Evolutionary conservation across 1,139 yeast genomes (phyloP).

Genomic region (Geotrichum cucujoidarum): DNA sequence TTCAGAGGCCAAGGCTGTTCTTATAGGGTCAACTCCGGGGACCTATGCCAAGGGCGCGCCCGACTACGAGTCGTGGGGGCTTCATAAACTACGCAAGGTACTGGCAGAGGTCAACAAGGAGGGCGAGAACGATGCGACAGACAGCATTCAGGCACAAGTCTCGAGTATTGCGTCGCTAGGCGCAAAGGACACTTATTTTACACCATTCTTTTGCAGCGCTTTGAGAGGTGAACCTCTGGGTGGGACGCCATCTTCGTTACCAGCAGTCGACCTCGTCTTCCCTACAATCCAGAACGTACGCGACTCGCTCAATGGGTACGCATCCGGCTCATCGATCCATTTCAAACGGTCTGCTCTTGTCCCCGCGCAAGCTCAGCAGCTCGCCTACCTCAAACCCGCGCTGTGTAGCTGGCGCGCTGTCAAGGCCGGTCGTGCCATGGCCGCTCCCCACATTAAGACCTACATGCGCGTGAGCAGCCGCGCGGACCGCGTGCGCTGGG

Average conservation of each 20-base stretch:
- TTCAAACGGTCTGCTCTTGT: slow-evolving; percentile 25
- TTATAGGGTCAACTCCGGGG: slow-evolving; percentile 37
- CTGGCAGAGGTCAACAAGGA: slow-evolving; percentile 20
- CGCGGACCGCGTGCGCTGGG: slow-evolving; percentile 28
- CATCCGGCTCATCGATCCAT: slow-evolving; percentile 33
- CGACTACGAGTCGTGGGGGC: slow-evolving; percentile 27
- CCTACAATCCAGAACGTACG: slow-evolving; percentile 33
- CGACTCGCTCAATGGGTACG: slow-evolving; percentile 33
- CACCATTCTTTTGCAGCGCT: slow-evolving; percentile 23
- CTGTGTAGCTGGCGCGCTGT: slow-evolving; percentile 31
- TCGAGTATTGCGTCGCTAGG: slow-evolving; percentile 35
- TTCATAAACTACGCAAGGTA: slow-evolving; percentile 24
- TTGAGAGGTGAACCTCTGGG: slow-evolving; percentile 21
- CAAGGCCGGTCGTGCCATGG: slow-evolving; percentile 31
- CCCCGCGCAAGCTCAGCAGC: slow-evolving; percentile 25
- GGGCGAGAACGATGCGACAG: slow-evolving; percentile 6
- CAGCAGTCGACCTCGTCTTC: slow-evolving; percentile 28
- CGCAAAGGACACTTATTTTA: slow-evolving; percentile 24
- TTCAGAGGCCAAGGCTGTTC: slow-evolving; percentile 26
- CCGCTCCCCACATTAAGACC: slow-evolving; percentile 39
- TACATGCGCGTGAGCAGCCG: slow-evolving; percentile 25
- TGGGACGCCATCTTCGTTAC: neutral
- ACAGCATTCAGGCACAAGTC: slow-evolving; percentile 29
- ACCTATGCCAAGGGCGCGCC: slow-evolving; percentile 21
- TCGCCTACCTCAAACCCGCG: slow-evolving; percentile 26